These are phyloP conservation scores for Marchantia paleacea DNA, from an alignment of 225 moss, liverwort and hornwort genomes.

Conservation along the genomic window DNA sequence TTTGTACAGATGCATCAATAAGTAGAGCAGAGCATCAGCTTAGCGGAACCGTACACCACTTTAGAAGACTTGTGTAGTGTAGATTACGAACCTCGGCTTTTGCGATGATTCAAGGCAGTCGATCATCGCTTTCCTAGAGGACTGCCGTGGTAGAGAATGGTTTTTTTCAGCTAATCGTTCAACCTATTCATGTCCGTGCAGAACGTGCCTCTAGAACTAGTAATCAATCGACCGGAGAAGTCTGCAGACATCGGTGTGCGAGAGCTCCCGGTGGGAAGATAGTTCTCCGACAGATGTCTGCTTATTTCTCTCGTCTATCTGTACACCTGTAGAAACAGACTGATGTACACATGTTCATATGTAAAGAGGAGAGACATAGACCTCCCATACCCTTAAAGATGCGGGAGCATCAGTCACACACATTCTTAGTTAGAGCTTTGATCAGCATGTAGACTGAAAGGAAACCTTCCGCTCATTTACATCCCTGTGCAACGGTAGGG, in stretches of 20 bases:
- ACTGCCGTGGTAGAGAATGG: background rate
- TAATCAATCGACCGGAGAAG: background rate
- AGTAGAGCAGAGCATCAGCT: background rate
- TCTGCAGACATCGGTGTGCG: background rate
- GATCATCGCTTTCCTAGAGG: background rate
- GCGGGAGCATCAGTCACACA: background rate
- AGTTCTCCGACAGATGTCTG: background rate
- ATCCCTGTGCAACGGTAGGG: conserved; percentile 13
- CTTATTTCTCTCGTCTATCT: background rate
- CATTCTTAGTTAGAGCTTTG: background rate
- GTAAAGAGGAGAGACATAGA: conserved; percentile 2
- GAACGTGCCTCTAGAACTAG: background rate
- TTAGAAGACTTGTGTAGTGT: background rate
- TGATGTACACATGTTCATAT: conserved; percentile 5
- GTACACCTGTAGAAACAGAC: background rate
- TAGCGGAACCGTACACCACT: background rate
- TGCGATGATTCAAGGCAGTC: background rate
- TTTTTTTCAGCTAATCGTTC: background rate
- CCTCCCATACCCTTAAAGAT: background rate
- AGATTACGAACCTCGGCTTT: background rate
- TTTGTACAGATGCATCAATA: background rate
- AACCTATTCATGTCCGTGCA: background rate
- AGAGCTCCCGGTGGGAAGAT: no score
- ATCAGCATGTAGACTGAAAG: background rate
- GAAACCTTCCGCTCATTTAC: background rate